Percentiles rank a stretch among this genome's conserved stretches.
phyloP scores from a whole-genome alignment of 2,329 filamentous ascomycete genomes.

The Monosporascus ibericus region DNA sequence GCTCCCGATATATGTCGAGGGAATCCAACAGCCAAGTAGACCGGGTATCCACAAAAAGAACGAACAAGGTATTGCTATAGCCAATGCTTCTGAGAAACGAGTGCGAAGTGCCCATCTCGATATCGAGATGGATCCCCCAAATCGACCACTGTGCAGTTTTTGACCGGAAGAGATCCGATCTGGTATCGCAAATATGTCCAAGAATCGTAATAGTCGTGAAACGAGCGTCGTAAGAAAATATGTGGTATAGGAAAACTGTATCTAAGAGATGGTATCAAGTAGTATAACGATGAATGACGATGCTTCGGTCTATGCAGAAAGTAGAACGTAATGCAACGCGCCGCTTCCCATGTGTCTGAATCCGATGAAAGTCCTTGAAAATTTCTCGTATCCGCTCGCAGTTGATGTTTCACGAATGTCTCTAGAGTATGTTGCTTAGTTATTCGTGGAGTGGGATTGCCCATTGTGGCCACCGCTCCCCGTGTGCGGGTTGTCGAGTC shows the following conservation, averaged over 20 bases:
- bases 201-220: constrained; percentile 22
- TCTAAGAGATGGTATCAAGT: constrained; percentile 18
- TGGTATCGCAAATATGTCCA: constrained; percentile 25
- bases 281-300: background rate
- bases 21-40: background rate
- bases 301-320: constrained; percentile 10
- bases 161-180: constrained; percentile 10
- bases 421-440: too few species aligned
- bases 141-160: constrained; percentile 8
- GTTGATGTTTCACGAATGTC: too few species aligned
- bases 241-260: constrained; percentile 4
- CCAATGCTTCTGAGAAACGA: background rate
- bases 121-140: constrained; percentile 3
- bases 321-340: background rate
- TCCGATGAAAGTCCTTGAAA: background rate
- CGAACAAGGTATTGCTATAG: background rate
- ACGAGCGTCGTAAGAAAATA: constrained; percentile 13
- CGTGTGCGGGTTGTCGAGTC: too few species aligned
- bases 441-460: too few species aligned
- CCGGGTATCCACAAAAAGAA: background rate
- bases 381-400: background rate
- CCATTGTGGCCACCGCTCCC: too few species aligned
- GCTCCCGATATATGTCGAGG: background rate
- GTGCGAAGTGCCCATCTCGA: background rate
- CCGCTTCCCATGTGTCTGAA: background rate